phyloP scores from a whole-genome alignment of 768 basidiomycete species.

The Lactarius indigo region DNA sequence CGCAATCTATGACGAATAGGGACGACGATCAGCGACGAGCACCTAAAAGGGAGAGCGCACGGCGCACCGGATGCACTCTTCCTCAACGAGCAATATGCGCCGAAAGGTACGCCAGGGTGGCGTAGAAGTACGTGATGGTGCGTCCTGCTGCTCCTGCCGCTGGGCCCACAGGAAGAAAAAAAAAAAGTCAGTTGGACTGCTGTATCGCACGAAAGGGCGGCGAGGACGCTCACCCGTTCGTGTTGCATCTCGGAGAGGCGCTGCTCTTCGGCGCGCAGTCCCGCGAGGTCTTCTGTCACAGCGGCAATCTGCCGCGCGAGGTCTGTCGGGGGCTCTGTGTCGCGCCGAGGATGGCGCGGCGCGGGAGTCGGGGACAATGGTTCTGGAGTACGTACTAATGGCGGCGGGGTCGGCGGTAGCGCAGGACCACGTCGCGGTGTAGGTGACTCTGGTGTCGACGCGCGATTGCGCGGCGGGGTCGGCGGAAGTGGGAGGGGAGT shows the following conservation, averaged over 20 bases:
- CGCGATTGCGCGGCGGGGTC: neutral
- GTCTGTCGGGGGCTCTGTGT: neutral
- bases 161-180: neutral
- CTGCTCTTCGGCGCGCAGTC: constrained; percentile 12
- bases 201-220: neutral
- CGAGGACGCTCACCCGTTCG: constrained; percentile 4
- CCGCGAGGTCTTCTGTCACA: constrained; percentile 8
- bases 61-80: constrained; percentile 25
- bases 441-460: constrained; percentile 2
- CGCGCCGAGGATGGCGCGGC: neutral
- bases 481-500: neutral
- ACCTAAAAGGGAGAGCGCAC: neutral
- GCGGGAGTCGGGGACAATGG: neutral
- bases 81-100: constrained; percentile 21
- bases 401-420: neutral
- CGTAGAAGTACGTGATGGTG: neutral
- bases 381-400: neutral
- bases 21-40: neutral
- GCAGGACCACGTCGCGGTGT: constrained; percentile 4
- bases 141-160: neutral
- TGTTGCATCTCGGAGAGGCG: constrained; percentile 6
- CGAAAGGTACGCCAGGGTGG: constrained; percentile 4
- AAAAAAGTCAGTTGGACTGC: neutral
- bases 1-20: constrained; percentile 12
- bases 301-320: constrained; percentile 16